phyloP scores from a whole-genome alignment of 768 basidiomycete genomes.

The Boletus rex-veris region DNA sequence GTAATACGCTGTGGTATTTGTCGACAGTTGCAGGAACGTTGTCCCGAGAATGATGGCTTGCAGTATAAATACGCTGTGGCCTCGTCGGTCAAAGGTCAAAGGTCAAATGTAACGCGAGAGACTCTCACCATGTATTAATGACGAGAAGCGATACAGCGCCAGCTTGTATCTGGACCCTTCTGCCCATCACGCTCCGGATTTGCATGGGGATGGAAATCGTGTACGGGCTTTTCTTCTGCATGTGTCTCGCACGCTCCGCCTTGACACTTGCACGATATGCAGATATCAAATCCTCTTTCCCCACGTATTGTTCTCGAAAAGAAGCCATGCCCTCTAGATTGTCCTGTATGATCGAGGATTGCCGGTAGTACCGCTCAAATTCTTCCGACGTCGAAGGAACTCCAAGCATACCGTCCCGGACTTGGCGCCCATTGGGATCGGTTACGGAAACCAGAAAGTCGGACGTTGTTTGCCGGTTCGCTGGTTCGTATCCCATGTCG shows the following conservation, averaged over 20 bases:
- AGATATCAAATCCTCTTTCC: slow-evolving; percentile 38
- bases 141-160: slow-evolving; percentile 37
- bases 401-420: slow-evolving; percentile 30
- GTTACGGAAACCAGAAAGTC: slow-evolving; percentile 62
- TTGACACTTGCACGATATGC: slow-evolving; percentile 49
- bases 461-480: slow-evolving; percentile 57
- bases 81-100: neutral
- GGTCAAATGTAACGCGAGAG: neutral
- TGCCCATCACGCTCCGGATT: slow-evolving; percentile 42
- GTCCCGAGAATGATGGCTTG: slow-evolving; percentile 35
- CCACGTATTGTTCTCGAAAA: slow-evolving; percentile 46
- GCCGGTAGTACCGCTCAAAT: slow-evolving; percentile 48
- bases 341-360: slow-evolving; percentile 36
- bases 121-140: slow-evolving; percentile 26
- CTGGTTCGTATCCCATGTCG: slow-evolving; percentile 52
- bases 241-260: slow-evolving; percentile 50
- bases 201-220: slow-evolving; percentile 49
- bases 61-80: slow-evolving; percentile 37
- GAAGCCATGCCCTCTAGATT: slow-evolving; percentile 49
- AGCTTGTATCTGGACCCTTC: slow-evolving; percentile 45
- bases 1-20: slow-evolving; percentile 33
- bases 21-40: slow-evolving; percentile 44
- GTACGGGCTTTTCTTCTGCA: slow-evolving; percentile 44
- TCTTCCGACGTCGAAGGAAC: slow-evolving; percentile 50
- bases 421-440: slow-evolving; percentile 57